Percentiles rank a stretch among this genome's conserved stretches.
Conservation (phyloP, 2,329 filamentous ascomycete species). For the Cordyceps sp. region DNA sequence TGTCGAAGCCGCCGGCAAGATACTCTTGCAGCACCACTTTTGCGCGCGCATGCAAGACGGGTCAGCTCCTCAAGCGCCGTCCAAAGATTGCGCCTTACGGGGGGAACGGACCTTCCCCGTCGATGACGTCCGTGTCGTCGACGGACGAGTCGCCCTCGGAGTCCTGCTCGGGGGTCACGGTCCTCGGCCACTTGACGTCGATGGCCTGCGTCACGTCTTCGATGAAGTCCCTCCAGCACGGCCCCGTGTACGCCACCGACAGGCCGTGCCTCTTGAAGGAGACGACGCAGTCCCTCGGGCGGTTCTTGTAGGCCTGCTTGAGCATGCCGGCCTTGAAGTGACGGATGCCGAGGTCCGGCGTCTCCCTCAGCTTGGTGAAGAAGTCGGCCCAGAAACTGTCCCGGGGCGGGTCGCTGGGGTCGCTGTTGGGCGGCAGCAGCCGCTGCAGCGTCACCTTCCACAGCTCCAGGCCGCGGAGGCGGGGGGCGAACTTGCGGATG, state of each 20-base stretch:
- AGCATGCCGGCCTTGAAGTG: constrained; percentile 15
- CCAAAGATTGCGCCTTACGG: no score
- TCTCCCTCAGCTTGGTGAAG: constrained; percentile 15
- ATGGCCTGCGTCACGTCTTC: constrained; percentile 11
- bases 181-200: constrained; percentile 2
- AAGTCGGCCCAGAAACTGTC: constrained; percentile 22
- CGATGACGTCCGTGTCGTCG: constrained; percentile 3
- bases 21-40: no score
- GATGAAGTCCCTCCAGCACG: constrained; percentile 18
- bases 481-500: constrained; percentile 23
- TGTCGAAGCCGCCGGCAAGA: no score
- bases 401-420: neutral
- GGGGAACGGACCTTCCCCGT: neutral
- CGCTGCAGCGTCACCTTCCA: constrained; percentile 21
- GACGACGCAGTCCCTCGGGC: constrained; percentile 2
- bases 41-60: no score
- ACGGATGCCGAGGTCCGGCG: constrained; percentile 15
- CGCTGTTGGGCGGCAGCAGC: constrained; percentile 1
- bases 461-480: constrained; percentile 25
- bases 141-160: constrained; percentile 6
- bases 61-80: no score
- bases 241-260: constrained; percentile 13
- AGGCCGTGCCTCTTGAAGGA: constrained; percentile 2
- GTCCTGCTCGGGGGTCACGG: constrained; percentile 2
- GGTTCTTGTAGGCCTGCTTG: constrained; percentile 9